Base-by-base conservation (phyloP, 1,139 yeast genomes). In the Zygosaccharomyces pseudobailii region DNA sequence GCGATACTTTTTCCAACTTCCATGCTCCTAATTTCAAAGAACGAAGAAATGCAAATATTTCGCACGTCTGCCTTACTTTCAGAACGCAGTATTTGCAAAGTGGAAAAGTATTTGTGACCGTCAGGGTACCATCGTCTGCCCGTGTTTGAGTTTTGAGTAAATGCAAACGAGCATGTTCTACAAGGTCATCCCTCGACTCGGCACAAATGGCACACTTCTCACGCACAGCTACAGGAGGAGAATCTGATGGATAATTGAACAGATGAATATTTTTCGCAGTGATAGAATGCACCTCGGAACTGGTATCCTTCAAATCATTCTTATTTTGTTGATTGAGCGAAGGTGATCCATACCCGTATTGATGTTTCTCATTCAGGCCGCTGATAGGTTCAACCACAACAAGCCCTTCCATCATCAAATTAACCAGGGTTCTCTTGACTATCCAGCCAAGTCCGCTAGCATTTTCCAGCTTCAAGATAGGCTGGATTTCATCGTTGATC, bases 311-410 rank as follows among this genome's bases (percentile, higher is more conserved):
- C 20, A 10, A 21, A 6, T 32, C 34, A 20, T 9, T 22, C n/a
- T 40, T 31, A 27, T 6, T 22, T 6, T 42, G 20, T 3, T 23
- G 42, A 17, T 41, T 40, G 3, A 46, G 34, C 17, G 30, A 58
- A 49, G 49, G 55, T 40, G 57, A 47, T 3, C 50, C 13, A 50
- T 70, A 43, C 9, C 56, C 57, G 22, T 43, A 50, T 40, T 69
- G 61, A 43, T 81, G 80, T 0, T 78, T 77, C 63, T 88, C 96
- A 58, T 87, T 88, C 32, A 85, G 76, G 0, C 92, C 95, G 47
- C 89, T 82, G 10, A 90, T 77, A 1, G 98, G 97, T 66, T 89
- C 96, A 36, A 92, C 82, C 10, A 82, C 75, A 6, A 87, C 89
- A 40, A 84, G 76, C 5, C 95, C 95, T 45, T 89, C 96, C 36